phyloP scores from a whole-genome alignment of 768 basidiomycete genomes.

The Daedalea quercina region DNA sequence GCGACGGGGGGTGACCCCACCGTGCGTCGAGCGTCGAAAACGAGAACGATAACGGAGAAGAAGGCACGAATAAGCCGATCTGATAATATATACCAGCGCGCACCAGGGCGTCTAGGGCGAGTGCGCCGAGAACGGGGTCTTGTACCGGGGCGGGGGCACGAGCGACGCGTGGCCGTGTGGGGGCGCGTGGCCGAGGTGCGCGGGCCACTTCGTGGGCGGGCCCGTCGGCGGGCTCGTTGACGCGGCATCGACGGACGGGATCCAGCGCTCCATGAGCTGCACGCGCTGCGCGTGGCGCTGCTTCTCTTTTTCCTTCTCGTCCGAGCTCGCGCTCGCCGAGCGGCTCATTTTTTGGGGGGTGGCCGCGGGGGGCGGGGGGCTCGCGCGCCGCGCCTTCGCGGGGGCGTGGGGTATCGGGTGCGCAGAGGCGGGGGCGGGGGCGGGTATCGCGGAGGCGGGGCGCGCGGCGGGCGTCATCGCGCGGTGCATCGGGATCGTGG shows the following conservation, averaged over 20 bases:
- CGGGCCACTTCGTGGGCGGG: constrained; percentile 14
- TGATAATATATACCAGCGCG: neutral
- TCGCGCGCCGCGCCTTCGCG: constrained; percentile 37
- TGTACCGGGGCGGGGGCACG: constrained; percentile 20
- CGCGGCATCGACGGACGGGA: constrained; percentile 36
- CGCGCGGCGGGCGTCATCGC: constrained; percentile 39
- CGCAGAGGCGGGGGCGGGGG: constrained; percentile 30
- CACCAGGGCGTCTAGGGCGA: constrained; percentile 12
- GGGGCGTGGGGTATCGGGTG: constrained; percentile 19
- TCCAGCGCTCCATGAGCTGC: constrained; percentile 52
- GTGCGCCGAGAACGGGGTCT: constrained; percentile 22
- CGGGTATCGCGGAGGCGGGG: constrained; percentile 36
- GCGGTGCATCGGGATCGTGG: constrained; percentile 41
- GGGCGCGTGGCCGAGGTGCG: neutral
- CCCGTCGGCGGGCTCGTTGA: constrained; percentile 27
- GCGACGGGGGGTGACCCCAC: neutral
- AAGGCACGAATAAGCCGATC: neutral
- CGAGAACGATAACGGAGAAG: neutral
- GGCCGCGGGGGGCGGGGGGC: constrained; percentile 42
- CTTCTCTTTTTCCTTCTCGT: constrained; percentile 37
- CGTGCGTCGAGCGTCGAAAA: neutral
- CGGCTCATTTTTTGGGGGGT: constrained; percentile 48
- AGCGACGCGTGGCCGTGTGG: neutral
- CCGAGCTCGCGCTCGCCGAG: constrained; percentile 45
- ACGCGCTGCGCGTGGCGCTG: constrained; percentile 28